Evolutionary conservation across 2,329 filamentous ascomycete species (phyloP), one percentile per base, ranked within the genome.

Genomic region (Monosporascus sp.): DNA sequence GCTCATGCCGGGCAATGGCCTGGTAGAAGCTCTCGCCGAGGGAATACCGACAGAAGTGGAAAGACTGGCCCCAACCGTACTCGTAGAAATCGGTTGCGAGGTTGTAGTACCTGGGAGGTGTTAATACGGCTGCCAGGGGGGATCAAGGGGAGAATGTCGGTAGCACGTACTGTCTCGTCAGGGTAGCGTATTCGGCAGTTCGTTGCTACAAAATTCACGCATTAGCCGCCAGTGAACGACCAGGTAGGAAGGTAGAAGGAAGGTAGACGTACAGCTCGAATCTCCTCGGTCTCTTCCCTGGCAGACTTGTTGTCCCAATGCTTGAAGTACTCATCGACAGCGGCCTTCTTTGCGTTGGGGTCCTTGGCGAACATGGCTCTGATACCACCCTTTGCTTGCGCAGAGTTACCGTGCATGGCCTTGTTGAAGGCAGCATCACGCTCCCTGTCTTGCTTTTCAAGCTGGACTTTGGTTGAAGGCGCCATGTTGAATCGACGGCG

Each of bases 21-120:
- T 95, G 89, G 72, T 84, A 78, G 78, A 97, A 97, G 50, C 85
- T 78, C 77, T 99, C 94, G 68, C 88, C 88, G 63, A 86, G 78
- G 52, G 90, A 88, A 74, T 93, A 97, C 59, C 93, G 91, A 77
- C 90, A 96, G 81, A 99, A 97, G 76, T 99, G 93, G 82, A 99
- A 99, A 49, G 87, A 93, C 67, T 91, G 86, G 57, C 90, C 90
- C 92, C 94, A 99, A 65, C 92, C 94, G 65, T 96, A 94, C 78
- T 97, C 94, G 79, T 96, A 96, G 49, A 96, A 74, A 68, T 96
- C 92, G 62, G 92, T 97, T n/a, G 90, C 91, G 48, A 96, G 84
- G 75, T 97, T 96, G 79, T 97, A 97, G 81, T 97, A 96, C 72
- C 88, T 91, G 49, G 45, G 35, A 47, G 38, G n/a, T 50, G 19